Percentiles rank a stretch among this genome's conserved stretches.
phyloP scores from a whole-genome alignment of 2,329 filamentous ascomycete species.

The Didymella exigua region DNA sequence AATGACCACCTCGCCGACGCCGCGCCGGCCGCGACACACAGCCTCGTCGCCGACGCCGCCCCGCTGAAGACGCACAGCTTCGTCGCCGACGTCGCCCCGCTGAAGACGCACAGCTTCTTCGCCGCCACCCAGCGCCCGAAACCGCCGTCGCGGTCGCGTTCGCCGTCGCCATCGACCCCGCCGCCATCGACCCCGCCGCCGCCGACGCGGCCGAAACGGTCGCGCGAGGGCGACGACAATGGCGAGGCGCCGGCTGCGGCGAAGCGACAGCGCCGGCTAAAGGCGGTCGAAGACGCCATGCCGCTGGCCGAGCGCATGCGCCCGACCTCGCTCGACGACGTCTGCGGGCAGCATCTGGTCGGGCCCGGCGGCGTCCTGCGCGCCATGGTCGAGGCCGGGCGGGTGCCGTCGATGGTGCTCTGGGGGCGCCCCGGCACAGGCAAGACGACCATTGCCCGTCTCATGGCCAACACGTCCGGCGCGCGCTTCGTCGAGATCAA shows the following conservation, averaged over 20 bases:
- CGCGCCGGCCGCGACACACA: slow-evolving; percentile 43
- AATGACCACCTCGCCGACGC: slow-evolving; percentile 66
- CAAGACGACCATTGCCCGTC: slow-evolving; percentile 90
- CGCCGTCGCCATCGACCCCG: slow-evolving; percentile 29
- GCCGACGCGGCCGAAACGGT: slow-evolving; percentile 36
- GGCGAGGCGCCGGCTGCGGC: slow-evolving; percentile 23
- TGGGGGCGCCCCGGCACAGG: slow-evolving; percentile 85
- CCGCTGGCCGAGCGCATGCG: slow-evolving; percentile 95
- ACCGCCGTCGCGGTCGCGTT: slow-evolving; percentile 23
- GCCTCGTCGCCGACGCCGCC: slow-evolving; percentile 62
- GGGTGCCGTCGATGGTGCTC: slow-evolving; percentile 92
- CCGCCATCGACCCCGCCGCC: slow-evolving; percentile 23
- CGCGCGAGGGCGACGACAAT: slow-evolving; percentile 19
- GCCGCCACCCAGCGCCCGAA: slow-evolving; percentile 54
- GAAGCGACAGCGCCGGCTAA: slow-evolving; percentile 63
- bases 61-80: slow-evolving; percentile 55
- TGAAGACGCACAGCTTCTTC: slow-evolving; percentile 59
- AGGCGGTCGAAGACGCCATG: slow-evolving; percentile 69
- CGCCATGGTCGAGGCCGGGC: slow-evolving; percentile 81
- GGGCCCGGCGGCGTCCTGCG: slow-evolving; percentile 83
- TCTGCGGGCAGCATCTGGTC: slow-evolving; percentile 90
- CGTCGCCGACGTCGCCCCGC: slow-evolving; percentile 59
- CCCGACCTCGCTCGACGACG: slow-evolving; percentile 79
- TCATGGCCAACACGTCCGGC: slow-evolving; percentile 81
- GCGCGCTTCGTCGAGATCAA: slow-evolving; percentile 89